Base-by-base conservation (phyloP, 768 basidiomycete genomes). In the Lactifluus echinatus region DNA sequence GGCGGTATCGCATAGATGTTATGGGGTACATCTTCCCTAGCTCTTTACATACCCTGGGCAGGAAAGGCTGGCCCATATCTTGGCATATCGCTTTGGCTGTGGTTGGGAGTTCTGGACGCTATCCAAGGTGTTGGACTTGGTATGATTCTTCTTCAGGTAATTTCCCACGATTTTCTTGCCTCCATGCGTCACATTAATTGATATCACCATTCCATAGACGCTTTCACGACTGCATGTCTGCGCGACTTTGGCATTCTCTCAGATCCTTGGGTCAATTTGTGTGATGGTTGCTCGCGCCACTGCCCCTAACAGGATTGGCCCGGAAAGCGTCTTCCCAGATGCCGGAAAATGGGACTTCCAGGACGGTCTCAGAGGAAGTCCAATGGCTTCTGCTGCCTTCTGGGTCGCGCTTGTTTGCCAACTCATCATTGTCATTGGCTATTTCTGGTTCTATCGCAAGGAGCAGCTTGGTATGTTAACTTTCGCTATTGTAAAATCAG, bases 391-490 rank as follows among this genome's bases (percentile, higher is more conserved):
- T 15, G 84, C 89, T 53, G 78, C 88, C 44, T 95, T 95, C 77
- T 95, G 93, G 93, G 71, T 93, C 50, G 90, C 89, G 45, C 74
- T 89, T 54, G 64, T 82, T 7, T 88, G 83, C 68, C 89, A 92
- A 68, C 66, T 95, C 53, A 70, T 93, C 63, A 92, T 95, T 66
- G 90, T 94, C 56, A 71, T 85, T 59, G 93, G 93, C 21, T 95
- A 95, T 74, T 93, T 93, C 76, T 89, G 89, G 89, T 94, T 95
- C 81, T 95, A 94, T 73, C 84, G 93, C 70, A 93, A 91, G 74
- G 93, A 95, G 72, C 93, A 95, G 69, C 80, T 95, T 59, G 71
- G 87, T 88, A 68, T 51, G 87, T 76, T 3, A 28, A 3, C 28
- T 7, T 24, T 15, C 11, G 46, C 12, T 39, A 52, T 3, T 28